Conservation (phyloP, 2,329 filamentous ascomycete species). For the Cercospora sesami region DNA sequence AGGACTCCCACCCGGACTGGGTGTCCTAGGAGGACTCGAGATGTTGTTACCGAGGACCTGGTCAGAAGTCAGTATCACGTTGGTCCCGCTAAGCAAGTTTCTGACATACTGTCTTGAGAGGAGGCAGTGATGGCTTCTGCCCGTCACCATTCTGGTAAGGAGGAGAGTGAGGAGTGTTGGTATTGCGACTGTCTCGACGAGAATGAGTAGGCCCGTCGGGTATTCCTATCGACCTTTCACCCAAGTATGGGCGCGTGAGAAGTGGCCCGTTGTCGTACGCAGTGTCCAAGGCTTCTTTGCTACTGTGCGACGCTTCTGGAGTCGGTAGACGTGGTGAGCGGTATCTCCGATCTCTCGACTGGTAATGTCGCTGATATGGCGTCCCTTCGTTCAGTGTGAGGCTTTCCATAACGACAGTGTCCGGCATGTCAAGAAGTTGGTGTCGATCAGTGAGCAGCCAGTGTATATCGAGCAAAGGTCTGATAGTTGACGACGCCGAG, state of each 20-base stretch:
- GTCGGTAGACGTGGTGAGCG: slow-evolving; percentile 37
- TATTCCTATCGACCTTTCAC: slow-evolving; percentile 15
- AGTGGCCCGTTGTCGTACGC: slow-evolving; percentile 19
- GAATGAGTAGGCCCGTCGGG: slow-evolving; percentile 16
- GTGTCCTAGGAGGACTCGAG: slow-evolving; percentile 36
- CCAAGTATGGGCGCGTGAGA: slow-evolving; percentile 1
- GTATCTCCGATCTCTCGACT: slow-evolving; percentile 22
- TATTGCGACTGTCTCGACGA: slow-evolving; percentile 30
- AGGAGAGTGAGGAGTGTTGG: slow-evolving; percentile 33
- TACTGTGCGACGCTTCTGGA: slow-evolving; percentile 35
- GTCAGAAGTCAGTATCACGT: neutral
- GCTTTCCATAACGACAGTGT: slow-evolving; percentile 25
- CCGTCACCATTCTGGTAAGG: slow-evolving; percentile 33
- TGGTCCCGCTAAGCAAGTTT: neutral
- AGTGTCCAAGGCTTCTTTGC: slow-evolving; percentile 32
- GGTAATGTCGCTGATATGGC: slow-evolving; percentile 22
- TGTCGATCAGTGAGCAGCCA: neutral
- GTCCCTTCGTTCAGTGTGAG: slow-evolving; percentile 26
- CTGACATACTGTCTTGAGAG: slow-evolving; percentile 37
- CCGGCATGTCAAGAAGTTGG: neutral
- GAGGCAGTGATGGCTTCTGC: slow-evolving; percentile 38
- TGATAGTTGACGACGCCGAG: neutral
- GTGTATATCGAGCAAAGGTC: neutral
- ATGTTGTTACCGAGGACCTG: slow-evolving; percentile 37
- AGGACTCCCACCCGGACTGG: slow-evolving; percentile 28